Conservation (phyloP, 1,284 basidiomycete genomes). For the Earliella scabrosa region DNA sequence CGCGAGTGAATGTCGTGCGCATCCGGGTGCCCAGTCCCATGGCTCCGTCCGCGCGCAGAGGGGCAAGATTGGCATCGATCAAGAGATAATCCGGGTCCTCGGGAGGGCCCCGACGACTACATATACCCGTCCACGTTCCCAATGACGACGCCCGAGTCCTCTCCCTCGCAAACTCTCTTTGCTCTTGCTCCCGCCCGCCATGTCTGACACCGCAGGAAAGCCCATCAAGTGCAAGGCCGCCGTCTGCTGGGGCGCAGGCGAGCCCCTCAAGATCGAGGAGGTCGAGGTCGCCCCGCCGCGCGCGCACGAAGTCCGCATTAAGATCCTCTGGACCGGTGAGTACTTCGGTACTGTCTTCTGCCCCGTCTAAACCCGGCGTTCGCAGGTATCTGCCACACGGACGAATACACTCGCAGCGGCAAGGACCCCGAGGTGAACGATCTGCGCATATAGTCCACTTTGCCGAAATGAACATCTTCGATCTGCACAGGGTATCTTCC, state of each 20-base stretch:
- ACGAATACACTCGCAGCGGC: conserved; percentile 96
- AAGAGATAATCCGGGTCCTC: conserved; percentile 29
- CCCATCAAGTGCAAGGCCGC: conserved; percentile 94
- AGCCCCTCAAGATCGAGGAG: conserved; percentile 88
- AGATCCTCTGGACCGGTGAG: conserved; percentile 87
- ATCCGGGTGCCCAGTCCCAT: conserved; percentile 11
- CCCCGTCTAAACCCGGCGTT: background rate
- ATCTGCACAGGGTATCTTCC: conserved; percentile 79
- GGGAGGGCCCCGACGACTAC: conserved; percentile 15
- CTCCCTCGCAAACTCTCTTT: conserved; percentile 7
- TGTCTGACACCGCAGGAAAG: conserved; percentile 75
- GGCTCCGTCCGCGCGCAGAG: background rate
- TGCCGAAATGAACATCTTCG: conserved; percentile 21
- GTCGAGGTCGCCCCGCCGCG: conserved; percentile 93
- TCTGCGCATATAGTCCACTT: conserved; percentile 6
- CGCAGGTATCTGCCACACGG: conserved; percentile 95
- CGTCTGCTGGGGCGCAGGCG: conserved; percentile 94
- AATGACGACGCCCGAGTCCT: conserved; percentile 10
- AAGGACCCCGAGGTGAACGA: conserved; percentile 85
- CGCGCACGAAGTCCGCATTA: conserved; percentile 92
- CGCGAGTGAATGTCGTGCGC: conserved; percentile 16
- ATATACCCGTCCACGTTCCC: conserved; percentile 16
- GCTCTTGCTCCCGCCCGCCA: conserved; percentile 33
- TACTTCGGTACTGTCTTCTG: conserved; percentile 7
- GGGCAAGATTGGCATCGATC: conserved; percentile 23